Evolutionary conservation across 148 eudicot species (phyloP).

Genomic region (Oxyria digyna): DNA sequence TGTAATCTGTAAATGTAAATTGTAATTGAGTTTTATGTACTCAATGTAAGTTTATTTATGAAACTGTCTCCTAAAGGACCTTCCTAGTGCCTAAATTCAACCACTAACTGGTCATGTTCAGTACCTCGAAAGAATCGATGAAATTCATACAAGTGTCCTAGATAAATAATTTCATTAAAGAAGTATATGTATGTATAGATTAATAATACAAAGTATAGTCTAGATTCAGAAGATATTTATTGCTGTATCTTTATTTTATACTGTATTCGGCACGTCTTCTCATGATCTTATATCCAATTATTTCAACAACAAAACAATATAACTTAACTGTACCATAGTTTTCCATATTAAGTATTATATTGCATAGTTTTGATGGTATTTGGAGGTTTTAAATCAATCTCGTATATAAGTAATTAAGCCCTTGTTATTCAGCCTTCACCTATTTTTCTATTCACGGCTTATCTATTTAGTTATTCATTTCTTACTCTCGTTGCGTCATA

Average conservation of each 20-base stretch:
- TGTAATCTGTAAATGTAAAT: no score
- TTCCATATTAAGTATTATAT: no score
- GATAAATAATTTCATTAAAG: neutral
- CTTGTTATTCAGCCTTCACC: no score
- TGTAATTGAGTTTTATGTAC: no score
- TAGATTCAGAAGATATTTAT: neutral
- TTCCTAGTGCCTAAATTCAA: neutral
- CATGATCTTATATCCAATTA: neutral
- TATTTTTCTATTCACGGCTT: no score
- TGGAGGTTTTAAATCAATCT: no score
- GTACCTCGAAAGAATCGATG: neutral
- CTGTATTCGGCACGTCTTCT: neutral
- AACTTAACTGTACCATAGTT: no score
- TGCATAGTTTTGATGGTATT: no score
- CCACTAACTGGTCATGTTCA: neutral
- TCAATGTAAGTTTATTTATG: neutral
- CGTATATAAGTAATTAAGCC: no score
- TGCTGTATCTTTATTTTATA: neutral
- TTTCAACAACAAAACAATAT: no score
- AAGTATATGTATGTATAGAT: neutral
- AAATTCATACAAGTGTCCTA: neutral
- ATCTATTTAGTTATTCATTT: no score
- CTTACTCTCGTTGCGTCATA: no score
- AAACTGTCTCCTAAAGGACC: neutral
- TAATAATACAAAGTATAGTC: neutral